Base-by-base conservation (phyloP, 306 rosid genomes). In the Vigna reflexopilosa region DNA sequence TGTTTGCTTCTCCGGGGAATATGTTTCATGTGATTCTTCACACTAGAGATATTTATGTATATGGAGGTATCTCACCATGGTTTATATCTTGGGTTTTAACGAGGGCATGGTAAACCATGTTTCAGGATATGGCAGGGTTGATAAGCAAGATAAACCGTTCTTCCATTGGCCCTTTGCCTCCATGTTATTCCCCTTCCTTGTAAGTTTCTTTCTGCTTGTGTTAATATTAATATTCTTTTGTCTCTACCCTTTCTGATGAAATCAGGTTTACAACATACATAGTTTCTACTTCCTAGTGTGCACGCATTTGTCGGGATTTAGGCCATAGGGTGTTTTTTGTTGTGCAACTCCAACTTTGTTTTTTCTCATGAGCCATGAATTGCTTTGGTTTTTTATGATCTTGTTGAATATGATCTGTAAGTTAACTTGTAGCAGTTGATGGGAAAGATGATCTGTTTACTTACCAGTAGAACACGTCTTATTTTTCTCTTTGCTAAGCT, bases 91-190 rank as follows among this genome's bases (percentile, higher is more conserved):
- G 51, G 15, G 30, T 36, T 82, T 78, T 86, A 76, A 79, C 75
- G 61, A 57, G 68, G 57, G 30, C 65, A 38, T 65, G 32, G 34
- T 55, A 72, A 78, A 77, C 59, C 69, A 34, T 69, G 57, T 83
- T 87, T 88, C 93, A 96, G 99, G 99, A 96, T 82, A 96, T 96
- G 99, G 99, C 98, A 7, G 99, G 99, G 69, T 84, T 96, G 81
- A 93, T 96, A 83, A 96, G 97, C 94, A 96, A 94, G 93, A 87
- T 94, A 48, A 94, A 94, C 56, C 98, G 98, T 77, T 94, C 98
- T 76, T 92, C 97, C 44, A 90, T 94, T 48, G 98, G 97, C 49
- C 97, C 98, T 68, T 79, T 96, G 85, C 99, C 99, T 74, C 76
- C 99, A 42, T 91, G 96, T 83, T 96, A 96, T 83, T 90, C 99